Percentiles rank a stretch among this genome's conserved stretches.
Conservation (phyloP, 148 eudicot species). For the Amaranthus palmeri region DNA sequence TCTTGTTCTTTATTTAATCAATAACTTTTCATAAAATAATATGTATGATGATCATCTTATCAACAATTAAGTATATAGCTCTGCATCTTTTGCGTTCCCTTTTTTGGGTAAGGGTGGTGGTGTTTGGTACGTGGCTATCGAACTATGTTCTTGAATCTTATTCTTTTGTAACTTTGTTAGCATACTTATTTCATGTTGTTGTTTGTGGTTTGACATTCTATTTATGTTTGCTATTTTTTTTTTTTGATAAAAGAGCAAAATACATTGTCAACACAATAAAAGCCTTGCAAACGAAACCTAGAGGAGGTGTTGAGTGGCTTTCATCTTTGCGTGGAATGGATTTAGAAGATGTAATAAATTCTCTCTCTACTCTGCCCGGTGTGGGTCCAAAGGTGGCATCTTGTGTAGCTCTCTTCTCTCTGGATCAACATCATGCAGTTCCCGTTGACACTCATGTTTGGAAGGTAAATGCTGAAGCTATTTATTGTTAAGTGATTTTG, state of each 20-base stretch:
- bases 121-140: too few species aligned
- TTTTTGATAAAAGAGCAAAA: constrained; percentile 61
- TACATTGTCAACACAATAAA: constrained; percentile 70
- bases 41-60: too few species aligned
- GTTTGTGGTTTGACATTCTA: background rate
- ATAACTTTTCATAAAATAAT: too few species aligned
- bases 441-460: constrained; percentile 98
- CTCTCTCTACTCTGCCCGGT: constrained; percentile 72
- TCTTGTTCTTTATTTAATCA: too few species aligned
- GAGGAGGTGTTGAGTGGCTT: constrained; percentile 86
- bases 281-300: constrained; percentile 64
- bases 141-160: too few species aligned
- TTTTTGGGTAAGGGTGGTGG: too few species aligned
- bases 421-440: constrained; percentile 96
- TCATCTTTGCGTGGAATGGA: constrained; percentile 59
- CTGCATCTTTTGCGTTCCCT: too few species aligned
- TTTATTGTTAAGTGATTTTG: background rate
- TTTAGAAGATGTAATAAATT: constrained; percentile 61
- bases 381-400: constrained; percentile 99
- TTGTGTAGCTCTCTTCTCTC: constrained; percentile 87
- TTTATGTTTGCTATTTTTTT: background rate
- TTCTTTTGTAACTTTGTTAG: too few species aligned
- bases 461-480: constrained; percentile 38
- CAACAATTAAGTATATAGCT: too few species aligned
- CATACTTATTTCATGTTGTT: background rate